Percentiles rank a stretch among this genome's conserved stretches.
Conservation (phyloP, 768 basidiomycete genomes). For the Hortiboletus campestris region DNA sequence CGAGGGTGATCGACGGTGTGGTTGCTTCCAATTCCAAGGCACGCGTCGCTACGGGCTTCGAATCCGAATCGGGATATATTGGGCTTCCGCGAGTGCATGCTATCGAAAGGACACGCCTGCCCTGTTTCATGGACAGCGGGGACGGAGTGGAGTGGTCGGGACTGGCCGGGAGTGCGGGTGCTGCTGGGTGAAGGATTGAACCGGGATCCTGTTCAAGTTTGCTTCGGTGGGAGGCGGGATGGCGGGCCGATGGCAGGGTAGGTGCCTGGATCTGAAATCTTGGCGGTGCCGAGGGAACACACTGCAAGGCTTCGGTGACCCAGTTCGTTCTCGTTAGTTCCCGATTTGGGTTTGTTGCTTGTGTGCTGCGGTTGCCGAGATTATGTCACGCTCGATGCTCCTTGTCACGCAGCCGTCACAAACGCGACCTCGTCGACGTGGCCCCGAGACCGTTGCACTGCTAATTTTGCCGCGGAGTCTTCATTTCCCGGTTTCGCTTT, state of each 20-base stretch:
- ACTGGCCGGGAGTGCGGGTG: slow-evolving; percentile 10
- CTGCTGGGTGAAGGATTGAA: slow-evolving; percentile 12
- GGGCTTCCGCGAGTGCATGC: slow-evolving; percentile 1
- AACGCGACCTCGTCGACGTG: slow-evolving; percentile 38
- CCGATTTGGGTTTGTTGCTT: slow-evolving; percentile 37
- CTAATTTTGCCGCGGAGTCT: slow-evolving; percentile 33
- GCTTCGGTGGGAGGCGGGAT: slow-evolving; percentile 20
- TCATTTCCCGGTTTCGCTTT: slow-evolving; percentile 22
- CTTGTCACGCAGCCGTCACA: slow-evolving; percentile 29
- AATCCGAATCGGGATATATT: slow-evolving; percentile 23
- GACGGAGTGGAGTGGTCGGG: slow-evolving; percentile 4
- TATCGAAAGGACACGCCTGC: slow-evolving; percentile 2
- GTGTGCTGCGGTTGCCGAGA: slow-evolving; percentile 34
- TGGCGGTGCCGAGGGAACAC: slow-evolving; percentile 44
- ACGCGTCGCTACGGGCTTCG: slow-evolving; percentile 19
- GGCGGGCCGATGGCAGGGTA: slow-evolving; percentile 24
- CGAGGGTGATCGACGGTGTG: slow-evolving; percentile 32
- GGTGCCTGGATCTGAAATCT: slow-evolving; percentile 41
- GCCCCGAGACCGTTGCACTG: slow-evolving; percentile 30
- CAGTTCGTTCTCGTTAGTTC: slow-evolving; percentile 27
- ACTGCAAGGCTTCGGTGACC: slow-evolving; percentile 25
- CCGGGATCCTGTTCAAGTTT: slow-evolving; percentile 7
- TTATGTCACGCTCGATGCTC: slow-evolving; percentile 28
- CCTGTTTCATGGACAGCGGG: slow-evolving; percentile 13
- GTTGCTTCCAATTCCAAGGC: slow-evolving; percentile 27